Evolutionary conservation across 495 filamentous ascomycete genomes (phyloP), one percentile per base, ranked within the genome.

Genomic region (Aspergillus sclerotioniger): DNA sequence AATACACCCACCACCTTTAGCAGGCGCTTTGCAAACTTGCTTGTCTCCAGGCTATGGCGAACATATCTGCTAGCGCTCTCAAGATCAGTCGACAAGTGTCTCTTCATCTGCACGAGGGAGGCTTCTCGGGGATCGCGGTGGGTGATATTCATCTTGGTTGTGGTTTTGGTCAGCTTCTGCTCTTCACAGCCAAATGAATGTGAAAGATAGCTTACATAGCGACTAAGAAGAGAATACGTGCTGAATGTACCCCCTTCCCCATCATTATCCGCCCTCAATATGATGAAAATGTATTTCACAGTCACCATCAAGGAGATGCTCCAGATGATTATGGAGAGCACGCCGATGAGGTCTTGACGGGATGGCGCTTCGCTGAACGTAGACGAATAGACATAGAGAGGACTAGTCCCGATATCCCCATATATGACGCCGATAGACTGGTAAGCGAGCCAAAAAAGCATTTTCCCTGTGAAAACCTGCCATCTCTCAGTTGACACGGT

Each of bases 241-340:
- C 81, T 84, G 63, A 91, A 91, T 1, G 88, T 91, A 48, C 89
- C 88, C 7, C 88, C 88, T 67, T 91, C 88, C 33, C 88, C 88
- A 55, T 90, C 86, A 65, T 90, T 87, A 70, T 91, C 88, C 20
- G 87, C 87, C 21, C 71, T 73, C 19, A 91, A 75, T 28, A 90
- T 82, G 62, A 90, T 83, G 33, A 87, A 68, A 15, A 88, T 73
- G 59, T 90, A 91, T 69, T 91, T 91, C 56, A 90, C 65, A 8
- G 82, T 88, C 12, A 91, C 87, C 75, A 91, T 87, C 48, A 90
- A 72, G 19, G 84, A 87, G 21, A 91, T 69, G 1, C 85, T 80
- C 88, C 89, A 91, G 29, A 91, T 82, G 48, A 91, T 83, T 48
- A 91, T 76, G 6, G 88, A 91, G 0, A 90, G 75, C 0, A 84